Base-by-base conservation (phyloP, 1,284 basidiomycete species). In the Meira miltonrushii region DNA sequence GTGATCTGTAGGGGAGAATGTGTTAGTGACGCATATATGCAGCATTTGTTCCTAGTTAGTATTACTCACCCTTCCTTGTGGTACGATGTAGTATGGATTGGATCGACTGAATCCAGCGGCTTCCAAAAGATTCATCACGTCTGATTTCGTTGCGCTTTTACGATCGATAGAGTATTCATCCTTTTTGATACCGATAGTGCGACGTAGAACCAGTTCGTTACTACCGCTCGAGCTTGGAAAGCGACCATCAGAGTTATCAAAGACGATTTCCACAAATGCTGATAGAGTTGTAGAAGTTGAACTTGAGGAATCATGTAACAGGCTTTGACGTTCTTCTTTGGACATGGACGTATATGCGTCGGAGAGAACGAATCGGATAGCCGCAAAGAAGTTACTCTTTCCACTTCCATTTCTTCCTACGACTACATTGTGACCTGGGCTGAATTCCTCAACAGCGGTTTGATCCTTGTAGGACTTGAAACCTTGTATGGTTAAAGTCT, bases 81-180 rank as follows among this genome's bases (percentile, higher is more conserved):
- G 94, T 0, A 98, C 94, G 65, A 99, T 99, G 76, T 98, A 99
- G 80, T 98, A 99, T 0, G 95, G 95, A 73, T 98, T 98, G 39
- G 89, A 89, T 76, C 91, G 88, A 78, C 89, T 92, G 81, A 99
- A 99, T 1, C 95, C 94, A 0, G 95, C 95, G 1, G 65, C 66
- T 56, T 78, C 75, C 55, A 78, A 69, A 38, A 78, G 68, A 51
- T 73, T 75, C 90, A 93, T 90, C 23, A 99, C 91, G 71, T 99
- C 95, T 5, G 92, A 92, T 79, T 96, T 97, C 79, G 87, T 90
- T 0, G 90, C 89, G 64, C 87, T 90, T 81, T 96, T 97, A 81
- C 89, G 88, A 81, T 99, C 95, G 48, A 98, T 83, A 67, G 89
- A 90, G 81, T 97, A 99, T 80, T 98, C 95, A 77, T 98, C 95